A percentile compares a stretch with the other conserved stretches of the same genome.
phyloP scores from a whole-genome alignment of 75 land plant genomes.

The Chamaecyparis obtusa region DNA sequence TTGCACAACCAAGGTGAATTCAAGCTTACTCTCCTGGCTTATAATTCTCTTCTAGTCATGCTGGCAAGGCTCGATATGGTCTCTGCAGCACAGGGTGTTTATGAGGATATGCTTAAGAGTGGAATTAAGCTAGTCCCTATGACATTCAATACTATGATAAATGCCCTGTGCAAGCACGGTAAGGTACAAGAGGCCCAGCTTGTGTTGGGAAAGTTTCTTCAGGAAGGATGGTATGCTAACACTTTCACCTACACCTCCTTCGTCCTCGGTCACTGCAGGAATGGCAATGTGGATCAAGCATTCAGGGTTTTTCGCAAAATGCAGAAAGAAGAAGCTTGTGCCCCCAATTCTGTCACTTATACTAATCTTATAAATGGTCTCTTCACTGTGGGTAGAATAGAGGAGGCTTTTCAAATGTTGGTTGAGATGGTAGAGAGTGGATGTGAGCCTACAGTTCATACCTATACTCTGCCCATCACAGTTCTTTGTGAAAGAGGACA shows the following conservation, averaged over 20 bases:
- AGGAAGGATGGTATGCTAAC: slow-evolving; percentile 41
- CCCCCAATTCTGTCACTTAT: slow-evolving; percentile 59
- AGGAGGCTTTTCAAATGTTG: slow-evolving; percentile 62
- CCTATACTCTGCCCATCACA: slow-evolving; percentile 46
- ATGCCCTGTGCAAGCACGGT: slow-evolving; percentile 60
- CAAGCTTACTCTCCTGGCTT: slow-evolving; percentile 23
- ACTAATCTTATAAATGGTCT: slow-evolving; percentile 55
- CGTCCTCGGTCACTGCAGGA: slow-evolving; percentile 60
- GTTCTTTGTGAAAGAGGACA: slow-evolving; percentile 40
- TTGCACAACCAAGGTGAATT: slow-evolving; percentile 15
- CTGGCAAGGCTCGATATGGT: neutral
- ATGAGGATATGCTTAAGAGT: neutral
- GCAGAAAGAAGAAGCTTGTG: slow-evolving; percentile 45
- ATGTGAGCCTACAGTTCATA: slow-evolving; percentile 50
- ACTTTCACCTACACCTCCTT: slow-evolving; percentile 64
- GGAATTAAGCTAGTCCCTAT: neutral
- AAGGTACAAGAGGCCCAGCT: slow-evolving; percentile 41
- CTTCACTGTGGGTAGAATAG: slow-evolving; percentile 46
- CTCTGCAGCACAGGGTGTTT: neutral
- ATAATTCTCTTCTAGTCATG: slow-evolving; percentile 15
- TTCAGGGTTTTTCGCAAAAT: slow-evolving; percentile 51
- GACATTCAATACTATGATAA: slow-evolving; percentile 44
- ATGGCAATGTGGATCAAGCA: slow-evolving; percentile 37
- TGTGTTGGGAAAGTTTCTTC: slow-evolving; percentile 41
- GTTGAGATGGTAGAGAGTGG: slow-evolving; percentile 60